Conservation (phyloP, 805 yeast genomes). For the Ogataea allantospora region DNA sequence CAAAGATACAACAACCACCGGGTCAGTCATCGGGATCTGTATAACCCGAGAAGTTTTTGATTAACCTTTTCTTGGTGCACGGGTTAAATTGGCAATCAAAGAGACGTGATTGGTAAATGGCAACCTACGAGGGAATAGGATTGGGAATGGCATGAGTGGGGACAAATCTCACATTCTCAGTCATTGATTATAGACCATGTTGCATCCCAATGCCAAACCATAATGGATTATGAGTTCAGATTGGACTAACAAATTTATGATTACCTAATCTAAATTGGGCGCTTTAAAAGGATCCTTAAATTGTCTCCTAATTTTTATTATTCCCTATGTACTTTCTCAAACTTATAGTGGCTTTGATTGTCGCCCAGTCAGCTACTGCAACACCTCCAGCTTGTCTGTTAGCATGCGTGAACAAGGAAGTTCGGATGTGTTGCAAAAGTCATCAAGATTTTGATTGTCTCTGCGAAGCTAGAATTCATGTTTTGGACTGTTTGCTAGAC, state of each 20-base stretch:
- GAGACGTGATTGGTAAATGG: slow-evolving; percentile 1
- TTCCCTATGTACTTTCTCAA: slow-evolving; percentile 5
- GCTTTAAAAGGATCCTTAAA: slow-evolving; percentile 3
- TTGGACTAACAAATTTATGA: too few species aligned
- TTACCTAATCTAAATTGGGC: slow-evolving; percentile 1
- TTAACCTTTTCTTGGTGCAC: slow-evolving; percentile 4
- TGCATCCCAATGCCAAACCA: too few species aligned
- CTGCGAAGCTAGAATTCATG: slow-evolving; percentile 29
- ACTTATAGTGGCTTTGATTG: neutral
- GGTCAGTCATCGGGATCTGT: neutral
- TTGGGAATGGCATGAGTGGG: too few species aligned
- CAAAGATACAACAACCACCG: slow-evolving; percentile 4
- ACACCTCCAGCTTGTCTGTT: slow-evolving; percentile 30
- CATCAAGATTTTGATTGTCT: slow-evolving; percentile 35
- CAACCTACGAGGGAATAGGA: too few species aligned
- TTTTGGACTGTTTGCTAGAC: slow-evolving; percentile 41
- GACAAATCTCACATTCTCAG: too few species aligned
- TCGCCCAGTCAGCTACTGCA: slow-evolving; percentile 4
- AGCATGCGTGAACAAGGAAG: slow-evolving; percentile 21
- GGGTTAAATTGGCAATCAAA: slow-evolving; percentile 1
- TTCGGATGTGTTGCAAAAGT: slow-evolving; percentile 19
- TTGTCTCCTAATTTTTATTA: slow-evolving; percentile 5
- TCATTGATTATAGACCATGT: neutral
- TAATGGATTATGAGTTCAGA: too few species aligned
- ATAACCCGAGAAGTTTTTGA: neutral